Conservation (phyloP, 306 rosid genomes). For the Canavalia gladiata region DNA sequence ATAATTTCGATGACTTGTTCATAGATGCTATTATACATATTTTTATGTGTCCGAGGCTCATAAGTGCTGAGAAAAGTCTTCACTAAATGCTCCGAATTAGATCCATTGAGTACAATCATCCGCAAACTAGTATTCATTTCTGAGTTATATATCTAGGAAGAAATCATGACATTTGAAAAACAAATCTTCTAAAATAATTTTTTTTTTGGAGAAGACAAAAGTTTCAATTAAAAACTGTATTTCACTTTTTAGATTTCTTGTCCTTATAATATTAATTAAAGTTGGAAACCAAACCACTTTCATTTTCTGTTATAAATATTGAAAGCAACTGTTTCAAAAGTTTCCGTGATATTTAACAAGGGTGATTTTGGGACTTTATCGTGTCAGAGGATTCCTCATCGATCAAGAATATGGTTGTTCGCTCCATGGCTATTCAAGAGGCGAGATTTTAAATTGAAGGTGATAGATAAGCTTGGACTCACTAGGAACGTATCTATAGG, state of each 20-base stretch:
- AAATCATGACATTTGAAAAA: neutral
- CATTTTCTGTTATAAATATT: neutral
- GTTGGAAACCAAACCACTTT: neutral
- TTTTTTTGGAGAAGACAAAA: neutral
- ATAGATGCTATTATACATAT: neutral
- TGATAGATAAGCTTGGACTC: no score
- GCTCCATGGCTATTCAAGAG: no score
- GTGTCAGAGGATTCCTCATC: constrained; percentile 3
- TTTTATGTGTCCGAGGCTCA: neutral
- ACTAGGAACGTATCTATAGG: no score
- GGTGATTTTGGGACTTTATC: neutral
- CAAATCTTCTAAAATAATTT: no score
- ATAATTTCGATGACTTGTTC: neutral
- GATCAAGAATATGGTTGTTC: neutral
- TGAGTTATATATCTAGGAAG: no score
- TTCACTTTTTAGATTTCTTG: neutral
- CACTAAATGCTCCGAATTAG: neutral
- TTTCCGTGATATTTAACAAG: neutral
- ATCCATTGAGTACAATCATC: no score
- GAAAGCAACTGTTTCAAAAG: neutral
- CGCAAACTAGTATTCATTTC: no score
- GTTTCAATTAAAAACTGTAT: neutral
- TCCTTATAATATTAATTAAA: neutral
- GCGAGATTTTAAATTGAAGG: no score
- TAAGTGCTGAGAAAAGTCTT: no score